A percentile compares a stretch with the other conserved stretches of the same genome.
phyloP scores from a whole-genome alignment of 202 grass and related monocot genomes.

The Carex sylvatica region DNA sequence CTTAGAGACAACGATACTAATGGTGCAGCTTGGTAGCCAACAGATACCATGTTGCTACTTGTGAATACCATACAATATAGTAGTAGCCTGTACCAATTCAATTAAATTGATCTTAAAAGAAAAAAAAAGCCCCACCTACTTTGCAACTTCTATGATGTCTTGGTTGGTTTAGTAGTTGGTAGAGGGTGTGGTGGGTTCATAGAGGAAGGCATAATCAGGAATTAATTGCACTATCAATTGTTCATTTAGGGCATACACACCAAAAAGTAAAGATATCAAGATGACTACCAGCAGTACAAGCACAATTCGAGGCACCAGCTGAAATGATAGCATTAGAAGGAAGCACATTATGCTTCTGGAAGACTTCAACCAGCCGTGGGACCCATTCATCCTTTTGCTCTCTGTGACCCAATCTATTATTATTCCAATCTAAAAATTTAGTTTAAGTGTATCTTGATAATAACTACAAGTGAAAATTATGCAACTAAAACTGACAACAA shows the following conservation, averaged over 20 bases:
- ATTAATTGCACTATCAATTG: not conserved
- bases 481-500: not conserved
- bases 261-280: constrained; percentile 16
- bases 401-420: constrained; percentile 87
- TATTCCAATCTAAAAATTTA: constrained; percentile 19
- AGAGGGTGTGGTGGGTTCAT: not conserved
- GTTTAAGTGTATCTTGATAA: not conserved
- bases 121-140: not conserved
- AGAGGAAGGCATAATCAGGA: constrained; percentile 17
- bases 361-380: constrained; percentile 84
- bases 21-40: not conserved
- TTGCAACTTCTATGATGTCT: not conserved
- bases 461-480: constrained; percentile 2
- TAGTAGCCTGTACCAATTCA: not conserved
- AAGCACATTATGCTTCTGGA: constrained; percentile 84
- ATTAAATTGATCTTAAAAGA: not conserved
- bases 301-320: constrained; percentile 79
- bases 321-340: constrained; percentile 82
- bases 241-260: not conserved
- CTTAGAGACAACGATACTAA: not conserved
- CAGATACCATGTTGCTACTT: not conserved
- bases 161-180: not conserved
- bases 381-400: constrained; percentile 99
- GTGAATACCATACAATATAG: not conserved
- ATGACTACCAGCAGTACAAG: constrained; percentile 81